Evolutionary conservation across 1,139 yeast genomes (phyloP).

Genomic region (Yamadazyma sp.): DNA sequence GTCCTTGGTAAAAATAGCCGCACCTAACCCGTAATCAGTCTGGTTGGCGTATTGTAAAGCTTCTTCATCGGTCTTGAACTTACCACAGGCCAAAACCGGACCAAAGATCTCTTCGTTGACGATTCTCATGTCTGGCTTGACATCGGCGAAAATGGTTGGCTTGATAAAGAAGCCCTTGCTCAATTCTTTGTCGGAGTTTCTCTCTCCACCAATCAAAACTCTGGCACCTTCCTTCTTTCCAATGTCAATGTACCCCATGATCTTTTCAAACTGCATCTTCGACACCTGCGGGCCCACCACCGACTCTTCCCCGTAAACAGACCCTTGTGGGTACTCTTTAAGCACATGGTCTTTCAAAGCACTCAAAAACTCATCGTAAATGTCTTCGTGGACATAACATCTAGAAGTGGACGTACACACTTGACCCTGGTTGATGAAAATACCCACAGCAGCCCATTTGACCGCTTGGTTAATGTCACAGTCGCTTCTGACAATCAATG

Average conservation of each 20-base stretch:
- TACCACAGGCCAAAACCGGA: slow-evolving; percentile 56
- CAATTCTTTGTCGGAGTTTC: slow-evolving; percentile 34
- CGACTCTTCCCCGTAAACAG: slow-evolving; percentile 55
- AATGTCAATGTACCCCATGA: slow-evolving; percentile 48
- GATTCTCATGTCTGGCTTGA: slow-evolving; percentile 51
- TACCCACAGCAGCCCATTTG: slow-evolving; percentile 83
- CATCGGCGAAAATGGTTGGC: slow-evolving; percentile 58
- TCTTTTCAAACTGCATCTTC: slow-evolving; percentile 62
- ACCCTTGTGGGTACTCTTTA: slow-evolving; percentile 55
- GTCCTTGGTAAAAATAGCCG: slow-evolving; percentile 75
- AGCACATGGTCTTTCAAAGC: slow-evolving; percentile 34
- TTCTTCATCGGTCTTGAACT: slow-evolving; percentile 54
- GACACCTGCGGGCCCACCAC: slow-evolving; percentile 82
- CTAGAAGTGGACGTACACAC: slow-evolving; percentile 49
- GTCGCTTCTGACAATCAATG: slow-evolving; percentile 67
- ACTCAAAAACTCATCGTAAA: slow-evolving; percentile 51
- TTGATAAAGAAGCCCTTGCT: slow-evolving; percentile 49
- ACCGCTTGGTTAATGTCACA: slow-evolving; percentile 80
- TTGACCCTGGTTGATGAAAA: slow-evolving; percentile 70
- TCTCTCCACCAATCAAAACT: slow-evolving; percentile 48
- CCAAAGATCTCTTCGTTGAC: slow-evolving; percentile 62
- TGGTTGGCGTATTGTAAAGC: slow-evolving; percentile 51
- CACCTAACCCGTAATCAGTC: slow-evolving; percentile 59
- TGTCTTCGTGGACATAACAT: slow-evolving; percentile 41
- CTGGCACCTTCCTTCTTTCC: slow-evolving; percentile 61